Evolutionary conservation across 495 filamentous ascomycete species (phyloP).

Genomic region (Hamigera avellanea): DNA sequence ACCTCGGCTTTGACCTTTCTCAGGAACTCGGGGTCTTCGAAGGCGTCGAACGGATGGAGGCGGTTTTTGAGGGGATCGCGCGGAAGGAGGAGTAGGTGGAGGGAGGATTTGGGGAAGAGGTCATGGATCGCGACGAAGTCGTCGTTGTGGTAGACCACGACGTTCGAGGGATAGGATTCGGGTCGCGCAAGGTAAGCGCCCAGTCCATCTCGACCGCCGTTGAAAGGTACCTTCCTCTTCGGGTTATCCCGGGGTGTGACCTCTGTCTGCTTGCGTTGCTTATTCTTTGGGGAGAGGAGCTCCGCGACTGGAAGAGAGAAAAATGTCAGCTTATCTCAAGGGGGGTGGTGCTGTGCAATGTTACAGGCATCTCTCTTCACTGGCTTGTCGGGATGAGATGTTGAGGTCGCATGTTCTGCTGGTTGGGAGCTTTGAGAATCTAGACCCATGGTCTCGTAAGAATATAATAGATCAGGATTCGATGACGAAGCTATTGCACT

Average conservation of each 20-base stretch:
- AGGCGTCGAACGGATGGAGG: constrained; percentile 68
- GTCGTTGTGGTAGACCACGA: constrained; percentile 57
- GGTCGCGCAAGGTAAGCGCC: constrained; percentile 62
- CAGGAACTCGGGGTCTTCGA: constrained; percentile 62
- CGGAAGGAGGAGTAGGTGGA: constrained; percentile 82
- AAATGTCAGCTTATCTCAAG: background rate
- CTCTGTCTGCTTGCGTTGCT: constrained; percentile 25
- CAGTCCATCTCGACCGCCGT: constrained; percentile 47
- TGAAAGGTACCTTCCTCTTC: constrained; percentile 17
- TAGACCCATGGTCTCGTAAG: background rate
- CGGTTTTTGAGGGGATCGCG: constrained; percentile 49
- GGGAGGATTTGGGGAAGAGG: constrained; percentile 67
- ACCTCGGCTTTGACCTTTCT: constrained; percentile 48
- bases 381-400: constrained; percentile 6
- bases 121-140: constrained; percentile 77
- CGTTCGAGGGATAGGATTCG: constrained; percentile 42
- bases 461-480: too few relatives aligned
- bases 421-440: constrained; percentile 1
- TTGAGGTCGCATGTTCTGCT: background rate
- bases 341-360: constrained; percentile 1
- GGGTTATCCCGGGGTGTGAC: constrained; percentile 14
- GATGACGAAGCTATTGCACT: background rate
- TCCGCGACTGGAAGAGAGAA: constrained; percentile 41
- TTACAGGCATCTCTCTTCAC: constrained; percentile 36
- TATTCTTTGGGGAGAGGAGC: constrained; percentile 52